phyloP scores from a whole-genome alignment of 1,139 yeast genomes.

The Magnusiomyces suaveolens region DNA sequence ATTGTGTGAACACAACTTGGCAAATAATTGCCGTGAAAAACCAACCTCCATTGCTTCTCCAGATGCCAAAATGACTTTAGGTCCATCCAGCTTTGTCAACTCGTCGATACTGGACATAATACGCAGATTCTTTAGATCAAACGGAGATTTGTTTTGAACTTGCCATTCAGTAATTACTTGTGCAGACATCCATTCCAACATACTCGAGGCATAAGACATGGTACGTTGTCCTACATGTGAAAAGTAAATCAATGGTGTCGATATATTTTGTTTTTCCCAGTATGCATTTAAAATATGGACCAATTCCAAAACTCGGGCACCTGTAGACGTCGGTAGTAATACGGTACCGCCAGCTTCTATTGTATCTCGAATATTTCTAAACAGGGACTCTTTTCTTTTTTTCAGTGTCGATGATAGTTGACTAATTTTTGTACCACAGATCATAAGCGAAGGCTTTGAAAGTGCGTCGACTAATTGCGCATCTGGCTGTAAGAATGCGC shows the following conservation, averaged over 20 bases:
- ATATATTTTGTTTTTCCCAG: constrained; percentile 42
- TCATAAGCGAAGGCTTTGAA: constrained; percentile 71
- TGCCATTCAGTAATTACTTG: constrained; percentile 77
- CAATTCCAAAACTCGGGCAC: constrained; percentile 74
- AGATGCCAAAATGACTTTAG: constrained; percentile 75
- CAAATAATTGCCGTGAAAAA: constrained; percentile 50
- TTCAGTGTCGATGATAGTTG: constrained; percentile 51
- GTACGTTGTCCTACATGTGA: constrained; percentile 76
- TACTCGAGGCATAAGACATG: constrained; percentile 71
- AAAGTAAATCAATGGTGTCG: constrained; percentile 58
- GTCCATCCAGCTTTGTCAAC: constrained; percentile 47
- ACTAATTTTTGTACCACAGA: constrained; percentile 69
- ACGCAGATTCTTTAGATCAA: constrained; percentile 45
- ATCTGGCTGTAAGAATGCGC: constrained; percentile 50
- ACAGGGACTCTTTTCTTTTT: constrained; percentile 47
- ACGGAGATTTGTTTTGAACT: constrained; percentile 58
- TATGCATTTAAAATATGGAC: constrained; percentile 58
- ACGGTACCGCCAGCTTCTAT: constrained; percentile 67
- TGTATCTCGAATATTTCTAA: constrained; percentile 57
- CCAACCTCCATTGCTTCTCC: constrained; percentile 63
- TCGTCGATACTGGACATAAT: constrained; percentile 49
- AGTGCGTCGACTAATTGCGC: constrained; percentile 56
- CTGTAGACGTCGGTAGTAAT: constrained; percentile 72
- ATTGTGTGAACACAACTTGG: constrained; percentile 51
- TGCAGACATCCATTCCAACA: constrained; percentile 93